Evolutionary conservation across 148 eudicot species (phyloP).

Genomic region (Fagopyrum homotropicum): DNA sequence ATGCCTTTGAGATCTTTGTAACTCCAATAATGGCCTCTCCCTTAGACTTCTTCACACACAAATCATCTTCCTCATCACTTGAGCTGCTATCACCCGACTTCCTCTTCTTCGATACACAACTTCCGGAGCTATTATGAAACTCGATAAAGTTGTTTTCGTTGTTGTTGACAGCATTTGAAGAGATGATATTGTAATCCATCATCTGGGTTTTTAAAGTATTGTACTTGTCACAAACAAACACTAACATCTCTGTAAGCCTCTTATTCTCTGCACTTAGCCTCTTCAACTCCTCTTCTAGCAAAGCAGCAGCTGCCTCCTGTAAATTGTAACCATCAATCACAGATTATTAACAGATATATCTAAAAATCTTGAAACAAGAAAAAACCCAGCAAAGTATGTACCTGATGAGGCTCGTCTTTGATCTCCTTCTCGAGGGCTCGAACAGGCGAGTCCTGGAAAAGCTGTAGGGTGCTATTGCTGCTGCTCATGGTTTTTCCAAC

Average conservation of each 20-base stretch:
- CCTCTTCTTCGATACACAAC: constrained; percentile 40
- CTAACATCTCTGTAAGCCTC: constrained; percentile 62
- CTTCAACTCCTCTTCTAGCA: constrained; percentile 53
- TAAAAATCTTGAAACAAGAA: background rate
- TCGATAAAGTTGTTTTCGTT: background rate
- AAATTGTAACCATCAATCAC: background rate
- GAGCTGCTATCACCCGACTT: constrained; percentile 29
- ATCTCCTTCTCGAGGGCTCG: constrained; percentile 29
- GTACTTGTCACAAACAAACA: constrained; percentile 73
- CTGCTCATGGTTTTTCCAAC: background rate
- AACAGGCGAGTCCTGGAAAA: constrained; percentile 44
- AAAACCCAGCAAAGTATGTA: constrained; percentile 20
- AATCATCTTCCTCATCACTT: constrained; percentile 28
- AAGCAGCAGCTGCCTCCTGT: constrained; percentile 17
- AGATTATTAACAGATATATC: background rate
- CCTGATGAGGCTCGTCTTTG: constrained; percentile 12
- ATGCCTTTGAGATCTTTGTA: constrained; percentile 27
- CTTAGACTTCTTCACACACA: constrained; percentile 19
- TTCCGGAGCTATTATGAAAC: background rate
- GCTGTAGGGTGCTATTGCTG: constrained; percentile 22
- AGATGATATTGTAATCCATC: constrained; percentile 29
- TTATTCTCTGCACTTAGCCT: constrained; percentile 78
- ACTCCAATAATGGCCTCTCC: constrained; percentile 23
- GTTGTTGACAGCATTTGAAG: background rate
- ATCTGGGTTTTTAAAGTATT: constrained; percentile 52